Evolutionary conservation across 257 asterid species (phyloP).

Genomic region (Galeopsis tetrahit): DNA sequence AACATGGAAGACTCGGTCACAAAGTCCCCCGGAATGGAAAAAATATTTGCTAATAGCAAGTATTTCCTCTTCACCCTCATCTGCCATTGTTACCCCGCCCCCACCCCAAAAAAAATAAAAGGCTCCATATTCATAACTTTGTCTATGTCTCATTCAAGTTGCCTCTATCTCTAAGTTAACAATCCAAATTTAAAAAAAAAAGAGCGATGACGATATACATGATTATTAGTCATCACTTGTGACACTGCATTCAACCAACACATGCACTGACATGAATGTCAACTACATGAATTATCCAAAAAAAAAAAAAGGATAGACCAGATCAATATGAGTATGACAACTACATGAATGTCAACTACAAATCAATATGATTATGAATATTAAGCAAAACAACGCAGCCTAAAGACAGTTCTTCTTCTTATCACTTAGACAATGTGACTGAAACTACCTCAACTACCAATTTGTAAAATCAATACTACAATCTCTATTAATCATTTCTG

Average conservation of each 20-base stretch:
- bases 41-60: no score
- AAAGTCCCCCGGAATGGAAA: no score
- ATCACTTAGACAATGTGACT: conserved; percentile 5
- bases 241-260: not conserved
- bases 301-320: not conserved
- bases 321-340: conserved; percentile 11
- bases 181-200: conserved; percentile 4
- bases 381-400: conserved; percentile 4
- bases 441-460: conserved; percentile 10
- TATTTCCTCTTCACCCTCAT: not conserved
- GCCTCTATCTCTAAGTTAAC: conserved; percentile 7
- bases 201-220: not conserved
- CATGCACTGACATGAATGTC: not conserved
- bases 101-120: not conserved
- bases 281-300: not conserved
- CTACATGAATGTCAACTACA: no score
- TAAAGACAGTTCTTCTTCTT: not conserved
- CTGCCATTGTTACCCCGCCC: not conserved
- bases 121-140: not conserved
- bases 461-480: conserved; percentile 4
- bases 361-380: conserved; percentile 10
- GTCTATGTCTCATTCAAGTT: conserved; percentile 12
- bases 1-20: no score
- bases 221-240: conserved; percentile 4
- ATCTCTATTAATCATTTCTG: conserved; percentile 7